Base-by-base conservation (phyloP, 257 asterid genomes). In the Marsdenia floribunda region DNA sequence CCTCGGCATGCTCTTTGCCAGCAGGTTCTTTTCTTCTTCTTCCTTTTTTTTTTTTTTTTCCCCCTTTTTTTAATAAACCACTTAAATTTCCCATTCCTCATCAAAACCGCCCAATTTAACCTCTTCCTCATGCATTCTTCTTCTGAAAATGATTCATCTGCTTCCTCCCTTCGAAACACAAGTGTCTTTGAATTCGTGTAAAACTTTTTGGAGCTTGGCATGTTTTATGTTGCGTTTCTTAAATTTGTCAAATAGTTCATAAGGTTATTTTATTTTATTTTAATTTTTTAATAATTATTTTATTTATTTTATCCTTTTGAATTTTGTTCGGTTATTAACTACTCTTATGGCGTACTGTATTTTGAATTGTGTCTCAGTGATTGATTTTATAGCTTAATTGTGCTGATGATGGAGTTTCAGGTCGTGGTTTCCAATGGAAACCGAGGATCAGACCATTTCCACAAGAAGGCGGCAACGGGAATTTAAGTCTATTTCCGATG, bases 1-100 rank as follows among this genome's bases (percentile, higher is more conserved):
- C 73, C 82, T 87, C 35, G 97, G 97, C 84, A 70, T 83, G 68
- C 75, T 88, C 60, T 88, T 85, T 80, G 80, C 84, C 81, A 82
- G 78, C 82, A 88, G 93, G 96, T 84, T 33, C 18, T 26, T 44
- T 44, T 5, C 10, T 44, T 44, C 8, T 44, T 42, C 8, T 0
- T 6, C 0, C 8, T 42, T 42, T 42, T 37, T 1, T 37, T 37
- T 42, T 42, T 42, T n/a, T n/a, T n/a, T n/a, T n/a, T n/a, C n/a
- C n/a, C n/a, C n/a, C n/a, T n/a, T n/a, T n/a, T n/a, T n/a, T n/a
- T n/a, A n/a, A n/a, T n/a, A n/a, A 42, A 22, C 54, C 29, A 6
- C 33, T 46, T 14, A 13, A 33, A 29, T 75, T 42, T 4, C 0
- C 12, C 3, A 14, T 42, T 4, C 1, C 6, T 4, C n/a, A 14